Base-by-base conservation (phyloP, 2,329 filamentous ascomycete species). In the Venturia effusa region DNA sequence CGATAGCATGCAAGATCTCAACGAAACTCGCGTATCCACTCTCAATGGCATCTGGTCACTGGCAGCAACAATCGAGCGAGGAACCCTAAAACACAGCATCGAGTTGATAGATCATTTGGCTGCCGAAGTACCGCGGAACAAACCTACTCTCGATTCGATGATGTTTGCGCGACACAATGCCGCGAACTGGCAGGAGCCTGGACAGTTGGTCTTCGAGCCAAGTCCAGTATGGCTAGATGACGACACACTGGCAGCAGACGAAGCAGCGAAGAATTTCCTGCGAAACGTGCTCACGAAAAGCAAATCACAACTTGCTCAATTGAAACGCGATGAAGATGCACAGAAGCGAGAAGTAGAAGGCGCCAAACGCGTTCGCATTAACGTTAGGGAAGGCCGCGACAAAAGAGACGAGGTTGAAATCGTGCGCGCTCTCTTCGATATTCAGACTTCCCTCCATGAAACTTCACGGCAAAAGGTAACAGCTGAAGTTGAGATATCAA, bases 171-270 rank as follows among this genome's bases (percentile, higher is more conserved):
- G 89, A 66, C 94, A 99, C 78, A 99, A 99, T 71, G 84, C 84
- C 15, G 61, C 59, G 30, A 78, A 83, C 61, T 96, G 90, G 82
- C 86, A 91, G 71, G 93, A 97, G 71, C 94, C 94, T 0, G 71
- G 83, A 0, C 88, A 97, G 75, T 89, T 94, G 75, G 80, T 79
- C 13, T 99, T 99, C 70, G 94, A 99, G 74, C 89, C 94, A 0
- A 96, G 92, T 73, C 93, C 94, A 0, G 89, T 99, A 34, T 99
- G 95, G 94, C 88, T 97, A 70, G 95, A 99, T 70, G 92, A 97
- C 70, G 89, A 88, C 65, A 77, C 82, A 27, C 96, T 99, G 84
- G 83, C 94, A 7, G 85, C 88, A 0, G 92, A 97, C 73, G 92
- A 97, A 59, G 79, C 84, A 4, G 92, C 93, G 66, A 96, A 94